Evolutionary conservation across 352 stramenopile species (phyloP), one percentile per base, ranked within the genome.

Genomic region (Phytopythium ostracodes): DNA sequence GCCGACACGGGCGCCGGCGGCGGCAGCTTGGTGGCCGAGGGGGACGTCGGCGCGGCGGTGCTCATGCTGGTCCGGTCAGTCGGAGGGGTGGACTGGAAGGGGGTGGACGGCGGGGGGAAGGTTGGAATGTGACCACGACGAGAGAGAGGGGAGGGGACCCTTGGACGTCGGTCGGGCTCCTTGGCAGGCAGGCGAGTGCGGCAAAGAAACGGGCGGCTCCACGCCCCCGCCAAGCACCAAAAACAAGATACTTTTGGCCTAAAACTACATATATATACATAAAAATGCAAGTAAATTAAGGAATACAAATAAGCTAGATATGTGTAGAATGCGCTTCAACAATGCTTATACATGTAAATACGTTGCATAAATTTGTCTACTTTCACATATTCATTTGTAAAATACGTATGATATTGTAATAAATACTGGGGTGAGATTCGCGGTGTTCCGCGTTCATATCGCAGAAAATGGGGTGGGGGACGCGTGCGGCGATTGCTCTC

Each of bases 61-160:
- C 77, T 81, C 83, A 92, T 92, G 22, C 7, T 14, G 14, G 11
- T 33, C 29, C 4, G 29, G 3, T 7, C 12, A 22, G 17, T 2
- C 10, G 11, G 33, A 1, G 20, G 0, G 1, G 47, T 2, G 47
- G 29, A 17, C 4, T 22, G 6, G 47, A 17, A n/a, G 44, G 8
- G n/a, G 43, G n/a, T 27, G 43, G 43, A 27, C 4, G 9, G 20
- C 22, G 22, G 0, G 47, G 6, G 47, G 46, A 53, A 54, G 47
- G 25, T 54, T 54, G 47, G 47, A 8, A 54, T 54, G 15, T 54
- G 47, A n/a, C 47, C 14, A 11, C 47, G 14, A 31, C 47, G 47
- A n/a, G n/a, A n/a, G n/a, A n/a, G n/a, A n/a, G n/a, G n/a, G 27
- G 29, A 0, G 47, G 47, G n/a, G 18, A 15, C n/a, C n/a, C n/a